Conservation (phyloP, 148 eudicot genomes). For the Camellia sinensis region DNA sequence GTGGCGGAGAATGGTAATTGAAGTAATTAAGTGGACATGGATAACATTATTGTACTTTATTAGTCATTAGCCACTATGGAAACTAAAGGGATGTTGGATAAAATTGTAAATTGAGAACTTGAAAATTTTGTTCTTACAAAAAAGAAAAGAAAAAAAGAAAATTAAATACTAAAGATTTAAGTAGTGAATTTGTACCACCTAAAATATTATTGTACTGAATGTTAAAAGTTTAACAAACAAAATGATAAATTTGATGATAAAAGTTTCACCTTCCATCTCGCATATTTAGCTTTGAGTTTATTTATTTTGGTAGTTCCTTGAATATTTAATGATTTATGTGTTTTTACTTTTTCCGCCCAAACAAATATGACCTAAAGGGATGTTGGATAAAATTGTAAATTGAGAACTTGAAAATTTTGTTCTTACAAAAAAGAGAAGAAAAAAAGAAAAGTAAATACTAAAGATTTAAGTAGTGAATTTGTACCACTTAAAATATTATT, state of each 20-base stretch:
- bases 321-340: not conserved
- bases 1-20: not conserved
- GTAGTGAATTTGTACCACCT: not conserved
- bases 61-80: not conserved
- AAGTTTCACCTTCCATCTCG: not conserved
- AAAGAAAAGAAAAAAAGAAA: no score
- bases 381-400: not conserved
- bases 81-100: not conserved
- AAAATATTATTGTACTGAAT: not conserved
- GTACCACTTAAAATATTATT: not conserved
- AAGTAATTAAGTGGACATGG: not conserved
- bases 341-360: no score
- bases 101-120: not conserved
- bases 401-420: not conserved
- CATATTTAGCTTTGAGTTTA: not conserved
- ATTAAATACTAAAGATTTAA: not conserved
- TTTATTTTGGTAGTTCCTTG: conserved; percentile 4
- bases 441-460: no score
- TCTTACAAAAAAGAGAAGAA: no score
- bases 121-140: not conserved
- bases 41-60: not conserved
- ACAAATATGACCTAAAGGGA: no score
- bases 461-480: not conserved
- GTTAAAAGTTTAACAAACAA: not conserved
- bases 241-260: not conserved